Conservation (phyloP, 805 yeast species). For the Saturnispora galanensis region DNA sequence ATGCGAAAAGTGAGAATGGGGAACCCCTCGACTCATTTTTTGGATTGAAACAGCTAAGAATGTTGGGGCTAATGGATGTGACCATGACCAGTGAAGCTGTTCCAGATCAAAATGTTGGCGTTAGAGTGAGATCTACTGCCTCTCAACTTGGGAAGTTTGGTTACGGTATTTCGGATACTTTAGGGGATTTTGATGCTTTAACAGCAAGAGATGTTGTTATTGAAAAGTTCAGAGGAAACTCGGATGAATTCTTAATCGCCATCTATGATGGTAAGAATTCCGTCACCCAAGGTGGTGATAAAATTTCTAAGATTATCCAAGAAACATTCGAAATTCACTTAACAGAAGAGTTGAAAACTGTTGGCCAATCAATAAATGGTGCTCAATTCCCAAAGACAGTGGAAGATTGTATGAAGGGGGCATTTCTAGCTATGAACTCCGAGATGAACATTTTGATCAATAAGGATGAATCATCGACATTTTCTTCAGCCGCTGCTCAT, state of each 20-base stretch:
- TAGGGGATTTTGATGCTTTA: constrained; percentile 58
- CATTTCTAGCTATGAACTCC: constrained; percentile 71
- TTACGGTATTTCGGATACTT: constrained; percentile 85
- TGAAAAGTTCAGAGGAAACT: constrained; percentile 79
- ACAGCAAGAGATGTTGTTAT: constrained; percentile 77
- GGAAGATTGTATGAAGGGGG: constrained; percentile 68
- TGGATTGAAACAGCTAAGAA: constrained; percentile 53
- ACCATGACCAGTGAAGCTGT: constrained; percentile 81
- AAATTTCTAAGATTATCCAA: constrained; percentile 64
- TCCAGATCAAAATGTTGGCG: constrained; percentile 77
- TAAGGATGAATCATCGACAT: constrained; percentile 33
- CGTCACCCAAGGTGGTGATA: constrained; percentile 47
- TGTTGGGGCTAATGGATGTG: constrained; percentile 89
- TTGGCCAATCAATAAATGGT: constrained; percentile 27
- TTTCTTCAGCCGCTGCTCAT: constrained; percentile 41
- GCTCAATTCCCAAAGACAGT: constrained; percentile 39
- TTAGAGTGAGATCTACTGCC: constrained; percentile 85
- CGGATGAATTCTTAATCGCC: constrained; percentile 72
- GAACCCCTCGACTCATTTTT: constrained; percentile 61
- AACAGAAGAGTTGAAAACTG: constrained; percentile 48
- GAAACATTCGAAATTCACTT: constrained; percentile 58
- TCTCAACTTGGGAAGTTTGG: constrained; percentile 66
- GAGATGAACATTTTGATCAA: constrained; percentile 62
- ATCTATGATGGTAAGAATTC: constrained; percentile 75
- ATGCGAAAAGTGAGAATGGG: constrained; percentile 36